phyloP scores from a whole-genome alignment of 805 yeast species.

The Saccharomycopsis sp. region DNA sequence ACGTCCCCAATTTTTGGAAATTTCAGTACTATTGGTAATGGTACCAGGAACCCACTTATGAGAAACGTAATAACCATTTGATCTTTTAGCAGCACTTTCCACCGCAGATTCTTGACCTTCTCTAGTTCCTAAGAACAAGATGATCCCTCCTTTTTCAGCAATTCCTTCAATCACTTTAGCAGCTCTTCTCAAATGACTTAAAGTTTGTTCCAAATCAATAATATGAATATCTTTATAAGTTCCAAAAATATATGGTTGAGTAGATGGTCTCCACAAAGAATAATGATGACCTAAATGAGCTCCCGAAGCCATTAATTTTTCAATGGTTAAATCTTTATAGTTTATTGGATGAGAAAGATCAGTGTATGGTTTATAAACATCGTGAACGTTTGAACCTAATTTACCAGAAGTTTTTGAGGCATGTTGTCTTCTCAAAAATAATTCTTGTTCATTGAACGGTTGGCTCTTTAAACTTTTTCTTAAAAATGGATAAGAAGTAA shows the following conservation, averaged over 20 bases:
- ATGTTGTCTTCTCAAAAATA: conserved; percentile 61
- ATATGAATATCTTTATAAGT: conserved; percentile 84
- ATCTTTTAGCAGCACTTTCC: conserved; percentile 67
- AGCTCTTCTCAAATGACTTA: conserved; percentile 67
- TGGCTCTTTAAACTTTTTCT: conserved; percentile 47
- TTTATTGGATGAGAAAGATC: conserved; percentile 51
- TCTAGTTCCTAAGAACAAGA: conserved; percentile 77
- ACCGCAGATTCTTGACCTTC: conserved; percentile 68
- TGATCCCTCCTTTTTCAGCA: conserved; percentile 73
- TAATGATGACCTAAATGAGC: conserved; percentile 93
- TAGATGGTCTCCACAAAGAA: conserved; percentile 63
- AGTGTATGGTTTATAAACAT: conserved; percentile 60
- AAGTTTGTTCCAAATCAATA: conserved; percentile 81
- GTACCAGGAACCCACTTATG: conserved; percentile 94
- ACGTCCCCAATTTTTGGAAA: conserved; percentile 47
- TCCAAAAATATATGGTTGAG: conserved; percentile 82
- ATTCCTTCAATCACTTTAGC: conserved; percentile 77
- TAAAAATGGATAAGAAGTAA: conserved; percentile 45
- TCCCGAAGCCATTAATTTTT: conserved; percentile 79
- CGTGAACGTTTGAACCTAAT: conserved; percentile 54
- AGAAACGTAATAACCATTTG: conserved; percentile 71
- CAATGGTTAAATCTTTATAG: conserved; percentile 47
- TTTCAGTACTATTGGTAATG: conserved; percentile 71
- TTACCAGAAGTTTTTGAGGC: conserved; percentile 43
- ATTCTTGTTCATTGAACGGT: conserved; percentile 70